A percentile compares a stretch with the other conserved stretches of the same genome.
These are phyloP conservation scores for Boletus nobilissimus DNA, from an alignment of 1,284 basidiomycete genomes.

Conservation along the genomic window DNA sequence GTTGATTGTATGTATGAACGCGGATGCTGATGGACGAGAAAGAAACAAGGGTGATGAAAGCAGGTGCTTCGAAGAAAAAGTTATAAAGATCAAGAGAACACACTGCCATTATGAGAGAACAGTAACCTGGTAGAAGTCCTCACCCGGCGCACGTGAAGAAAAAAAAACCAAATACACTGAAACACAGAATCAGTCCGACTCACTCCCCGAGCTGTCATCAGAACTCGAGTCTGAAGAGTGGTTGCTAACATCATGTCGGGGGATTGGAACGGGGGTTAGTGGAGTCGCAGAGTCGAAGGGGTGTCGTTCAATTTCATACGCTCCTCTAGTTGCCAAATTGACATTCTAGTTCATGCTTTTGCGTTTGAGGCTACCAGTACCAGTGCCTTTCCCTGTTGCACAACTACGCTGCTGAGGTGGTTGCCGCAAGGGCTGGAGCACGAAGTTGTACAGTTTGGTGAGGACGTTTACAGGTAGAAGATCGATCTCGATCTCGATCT, in stretches of 20 bases:
- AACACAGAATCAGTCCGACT: constrained; percentile 70
- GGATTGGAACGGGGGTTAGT: constrained; percentile 48
- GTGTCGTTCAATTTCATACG: constrained; percentile 81
- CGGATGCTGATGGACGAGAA: constrained; percentile 43
- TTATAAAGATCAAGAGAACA: constrained; percentile 51
- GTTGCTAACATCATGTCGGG: constrained; percentile 66
- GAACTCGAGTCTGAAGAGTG: constrained; percentile 82
- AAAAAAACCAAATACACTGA: constrained; percentile 26
- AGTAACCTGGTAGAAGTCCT: constrained; percentile 42
- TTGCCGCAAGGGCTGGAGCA: constrained; percentile 77
- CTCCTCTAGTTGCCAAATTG: constrained; percentile 87
- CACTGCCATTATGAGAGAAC: constrained; percentile 42
- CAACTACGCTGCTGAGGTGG: constrained; percentile 70
- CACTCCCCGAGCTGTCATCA: constrained; percentile 82
- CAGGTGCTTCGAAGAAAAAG: constrained; percentile 44
- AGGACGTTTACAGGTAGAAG: constrained; percentile 84
- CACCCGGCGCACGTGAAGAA: constrained; percentile 27
- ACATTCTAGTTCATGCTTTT: constrained; percentile 93
- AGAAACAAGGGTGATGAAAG: constrained; percentile 37
- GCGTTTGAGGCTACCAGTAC: constrained; percentile 86
- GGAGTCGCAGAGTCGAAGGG: constrained; percentile 53
- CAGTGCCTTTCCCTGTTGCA: constrained; percentile 76
- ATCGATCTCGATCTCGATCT: constrained; percentile 98
- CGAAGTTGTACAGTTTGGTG: constrained; percentile 93
- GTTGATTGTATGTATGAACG: constrained; percentile 52